Conservation (phyloP, 352 stramenopile genomes). For the Phytophthora meadii region DNA sequence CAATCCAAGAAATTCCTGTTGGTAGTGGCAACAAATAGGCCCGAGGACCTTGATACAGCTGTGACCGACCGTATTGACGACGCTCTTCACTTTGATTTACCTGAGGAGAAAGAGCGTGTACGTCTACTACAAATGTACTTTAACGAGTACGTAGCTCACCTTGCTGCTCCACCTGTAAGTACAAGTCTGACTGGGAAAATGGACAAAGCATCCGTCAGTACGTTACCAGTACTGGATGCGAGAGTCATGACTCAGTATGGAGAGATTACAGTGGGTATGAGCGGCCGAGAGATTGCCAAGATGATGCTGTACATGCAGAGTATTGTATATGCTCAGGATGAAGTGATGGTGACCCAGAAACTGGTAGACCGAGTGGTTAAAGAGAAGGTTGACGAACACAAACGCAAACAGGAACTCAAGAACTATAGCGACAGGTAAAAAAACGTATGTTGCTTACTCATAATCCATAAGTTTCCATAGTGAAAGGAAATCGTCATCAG, state of each 20-base stretch:
- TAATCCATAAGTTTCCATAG: no score
- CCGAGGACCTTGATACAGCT: constrained; percentile 78
- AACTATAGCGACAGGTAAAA: constrained; percentile 49
- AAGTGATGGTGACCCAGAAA: constrained; percentile 54
- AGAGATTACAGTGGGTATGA: constrained; percentile 75
- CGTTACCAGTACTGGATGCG: constrained; percentile 17
- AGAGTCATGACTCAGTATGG: constrained; percentile 58
- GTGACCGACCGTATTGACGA: constrained; percentile 88
- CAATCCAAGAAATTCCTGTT: constrained; percentile 82
- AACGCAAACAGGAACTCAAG: constrained; percentile 67
- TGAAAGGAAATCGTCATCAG: no score
- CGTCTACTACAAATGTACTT: constrained; percentile 80
- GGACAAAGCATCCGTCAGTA: constrained; percentile 27
- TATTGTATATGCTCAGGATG: constrained; percentile 79
- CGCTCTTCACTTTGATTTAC: constrained; percentile 80
- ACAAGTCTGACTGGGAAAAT: constrained; percentile 1
- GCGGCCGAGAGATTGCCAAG: constrained; percentile 87
- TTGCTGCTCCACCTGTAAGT: constrained; percentile 17
- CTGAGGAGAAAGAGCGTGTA: constrained; percentile 65
- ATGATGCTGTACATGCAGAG: constrained; percentile 90
- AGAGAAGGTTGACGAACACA: constrained; percentile 83
- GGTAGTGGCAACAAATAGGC: constrained; percentile 87
- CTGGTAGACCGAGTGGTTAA: constrained; percentile 67
- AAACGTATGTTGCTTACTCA: not conserved
- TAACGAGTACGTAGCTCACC: constrained; percentile 56